Conservation (phyloP, 2,329 filamentous ascomycete species). For the Dryadomyces sulphureus region DNA sequence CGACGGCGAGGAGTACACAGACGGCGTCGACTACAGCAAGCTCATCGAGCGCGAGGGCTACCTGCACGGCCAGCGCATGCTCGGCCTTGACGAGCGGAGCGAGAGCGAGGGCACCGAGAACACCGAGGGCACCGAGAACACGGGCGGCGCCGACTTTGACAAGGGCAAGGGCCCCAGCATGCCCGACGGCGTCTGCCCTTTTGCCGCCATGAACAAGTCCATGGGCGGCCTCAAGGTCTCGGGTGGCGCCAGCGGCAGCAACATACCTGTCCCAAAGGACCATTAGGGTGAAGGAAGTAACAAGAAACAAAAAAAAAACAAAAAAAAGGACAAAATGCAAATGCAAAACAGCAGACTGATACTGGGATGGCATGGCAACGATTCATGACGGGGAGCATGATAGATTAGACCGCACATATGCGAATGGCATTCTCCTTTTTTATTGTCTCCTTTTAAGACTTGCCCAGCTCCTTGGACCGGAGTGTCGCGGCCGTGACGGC, state of each 20-base stretch:
- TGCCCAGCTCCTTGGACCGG: conserved; percentile 28
- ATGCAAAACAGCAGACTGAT: background rate
- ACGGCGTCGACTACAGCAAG: conserved; percentile 29
- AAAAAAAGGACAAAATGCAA: background rate
- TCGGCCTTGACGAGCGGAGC: conserved; percentile 18
- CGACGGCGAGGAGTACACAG: conserved; percentile 47
- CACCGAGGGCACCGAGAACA: background rate
- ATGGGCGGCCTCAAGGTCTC: conserved; percentile 10
- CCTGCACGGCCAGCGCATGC: conserved; percentile 45
- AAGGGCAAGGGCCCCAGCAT: background rate
- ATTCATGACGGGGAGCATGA: background rate
- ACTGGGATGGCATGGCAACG: background rate
- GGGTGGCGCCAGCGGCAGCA: background rate
- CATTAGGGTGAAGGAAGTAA: background rate
- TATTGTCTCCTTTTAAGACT: conserved; percentile 2
- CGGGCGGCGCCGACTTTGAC: background rate
- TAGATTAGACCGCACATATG: background rate
- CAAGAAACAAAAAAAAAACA: background rate
- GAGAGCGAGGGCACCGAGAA: background rate
- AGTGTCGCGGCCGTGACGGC: conserved; percentile 29
- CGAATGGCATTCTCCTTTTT: background rate
- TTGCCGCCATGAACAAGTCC: conserved; percentile 11
- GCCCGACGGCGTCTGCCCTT: conserved; percentile 14
- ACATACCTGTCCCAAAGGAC: background rate
- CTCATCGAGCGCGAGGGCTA: conserved; percentile 44